A percentile compares a stretch with the other conserved stretches of the same genome.
Conservation (phyloP, 108 stramenopile species). For the Fragilariopsis cylindrus region DNA sequence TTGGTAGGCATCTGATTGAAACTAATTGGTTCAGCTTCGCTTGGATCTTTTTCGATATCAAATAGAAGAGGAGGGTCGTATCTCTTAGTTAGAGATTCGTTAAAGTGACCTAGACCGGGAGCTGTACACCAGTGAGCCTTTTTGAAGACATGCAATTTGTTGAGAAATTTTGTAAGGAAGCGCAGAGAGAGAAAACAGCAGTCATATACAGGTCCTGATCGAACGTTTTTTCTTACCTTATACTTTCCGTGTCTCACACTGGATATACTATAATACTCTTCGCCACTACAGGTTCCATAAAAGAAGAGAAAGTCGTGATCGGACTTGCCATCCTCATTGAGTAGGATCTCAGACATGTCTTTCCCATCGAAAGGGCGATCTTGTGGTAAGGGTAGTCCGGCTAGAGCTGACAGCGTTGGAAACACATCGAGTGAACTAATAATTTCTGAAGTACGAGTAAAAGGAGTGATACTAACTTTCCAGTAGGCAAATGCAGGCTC, state of each 20-base stretch:
- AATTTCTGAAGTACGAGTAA: slow-evolving; percentile 33
- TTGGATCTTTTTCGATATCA: slow-evolving; percentile 46
- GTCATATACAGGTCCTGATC: not conserved
- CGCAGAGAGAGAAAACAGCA: not conserved
- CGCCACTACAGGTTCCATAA: slow-evolving; percentile 34
- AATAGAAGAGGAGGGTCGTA: slow-evolving; percentile 46
- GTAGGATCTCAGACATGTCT: slow-evolving; percentile 39
- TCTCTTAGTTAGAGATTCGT: not conserved
- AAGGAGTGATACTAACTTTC: slow-evolving; percentile 42
- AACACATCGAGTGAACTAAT: slow-evolving; percentile 50
- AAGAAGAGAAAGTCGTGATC: slow-evolving; percentile 48
- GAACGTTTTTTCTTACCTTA: slow-evolving; percentile 20
- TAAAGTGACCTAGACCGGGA: slow-evolving; percentile 34
- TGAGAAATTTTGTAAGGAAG: not conserved
- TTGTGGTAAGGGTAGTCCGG: slow-evolving; percentile 38
- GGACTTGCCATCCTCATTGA: slow-evolving; percentile 34
- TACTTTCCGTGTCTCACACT: slow-evolving; percentile 46
- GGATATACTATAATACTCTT: slow-evolving; percentile 23
- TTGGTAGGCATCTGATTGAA: slow-evolving; percentile 24
- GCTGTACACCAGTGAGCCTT: slow-evolving; percentile 46
- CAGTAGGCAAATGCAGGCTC: slow-evolving; percentile 50
- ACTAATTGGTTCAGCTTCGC: slow-evolving; percentile 37
- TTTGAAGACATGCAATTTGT: not conserved
- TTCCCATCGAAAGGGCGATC: slow-evolving; percentile 41
- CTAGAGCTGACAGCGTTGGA: slow-evolving; percentile 45